Base-by-base conservation (phyloP, 1,139 yeast species). In the Scheffersomyces illinoinensis region DNA sequence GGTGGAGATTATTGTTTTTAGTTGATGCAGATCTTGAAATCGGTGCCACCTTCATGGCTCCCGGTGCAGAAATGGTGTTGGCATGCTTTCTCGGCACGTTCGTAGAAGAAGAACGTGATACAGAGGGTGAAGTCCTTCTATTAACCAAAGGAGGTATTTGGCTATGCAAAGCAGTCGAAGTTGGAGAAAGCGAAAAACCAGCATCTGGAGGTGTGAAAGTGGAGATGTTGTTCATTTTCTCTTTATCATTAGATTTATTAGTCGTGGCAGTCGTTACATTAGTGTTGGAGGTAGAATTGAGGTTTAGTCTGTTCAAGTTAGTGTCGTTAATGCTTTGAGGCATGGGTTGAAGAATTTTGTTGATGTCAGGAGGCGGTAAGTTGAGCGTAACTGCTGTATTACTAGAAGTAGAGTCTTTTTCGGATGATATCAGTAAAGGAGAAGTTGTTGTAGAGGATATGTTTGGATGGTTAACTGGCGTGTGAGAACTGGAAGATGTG, bases 401-500 rank as follows among this genome's bases (percentile, higher is more conserved):
- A 20, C 21, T 24, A 20, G 51, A n/a, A 21, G 24, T 17, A 48
- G 51, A 48, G 24, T 17, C 51, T 10, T 48, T 48, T 24, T 48
- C 26, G 6, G 62, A 61, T 17, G 60, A 57, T 21, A 56, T 46
- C 62, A 62, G 62, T 0, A 58, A 48, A 5, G 64, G 62, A n/a
- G 62, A 61, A 14, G 61, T 57, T 52, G 56, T 57, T 4, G 55
- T 55, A 5, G 63, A 57, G 14, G 57, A n/a, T 64, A 63, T 18
- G 66, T 58, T 14, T 56, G 59, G 5, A 69, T 65, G 53, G 61
- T 59, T 21, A 64, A 60, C 18, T 54, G 62, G 55, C 59, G 64
- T 60, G 59, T 66, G 52, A 66, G 70, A 57, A 6, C 59, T 52
- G 24, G 59, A 56, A 7, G 70, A 62, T 43, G 64, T 33, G 50